These are phyloP conservation scores for Ogataea zsoltii DNA, from an alignment of 805 yeast genomes.

Conservation along the genomic window DNA sequence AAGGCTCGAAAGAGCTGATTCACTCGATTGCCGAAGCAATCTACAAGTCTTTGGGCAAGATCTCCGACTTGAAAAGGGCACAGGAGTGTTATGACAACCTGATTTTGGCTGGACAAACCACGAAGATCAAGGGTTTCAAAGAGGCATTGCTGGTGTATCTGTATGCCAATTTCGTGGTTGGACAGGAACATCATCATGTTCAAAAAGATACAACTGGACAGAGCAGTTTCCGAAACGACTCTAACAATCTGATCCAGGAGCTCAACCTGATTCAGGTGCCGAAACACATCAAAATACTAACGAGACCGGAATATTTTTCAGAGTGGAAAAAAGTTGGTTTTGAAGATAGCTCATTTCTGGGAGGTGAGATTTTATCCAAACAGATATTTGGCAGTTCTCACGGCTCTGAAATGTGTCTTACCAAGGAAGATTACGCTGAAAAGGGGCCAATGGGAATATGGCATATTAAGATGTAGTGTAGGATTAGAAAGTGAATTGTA, in stretches of 20 bases:
- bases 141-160: slow-evolving; percentile 66
- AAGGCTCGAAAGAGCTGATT: slow-evolving; percentile 68
- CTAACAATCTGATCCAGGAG: slow-evolving; percentile 26
- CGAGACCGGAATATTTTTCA: slow-evolving; percentile 88
- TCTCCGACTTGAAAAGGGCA: slow-evolving; percentile 65
- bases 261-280: slow-evolving; percentile 66
- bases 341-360: slow-evolving; percentile 76
- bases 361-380: slow-evolving; percentile 85
- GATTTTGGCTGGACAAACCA: slow-evolving; percentile 76
- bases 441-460: slow-evolving; percentile 83
- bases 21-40: slow-evolving; percentile 53
- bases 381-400: slow-evolving; percentile 73
- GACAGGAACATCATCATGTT: slow-evolving; percentile 15
- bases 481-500: too few species aligned
- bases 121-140: slow-evolving; percentile 71
- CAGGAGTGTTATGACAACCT: slow-evolving; percentile 86
- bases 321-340: slow-evolving; percentile 87
- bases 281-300: slow-evolving; percentile 63
- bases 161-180: slow-evolving; percentile 27
- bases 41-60: slow-evolving; percentile 49
- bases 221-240: slow-evolving; percentile 32
- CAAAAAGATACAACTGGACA: slow-evolving; percentile 22
- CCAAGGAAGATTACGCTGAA: slow-evolving; percentile 69
- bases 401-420: slow-evolving; percentile 65
- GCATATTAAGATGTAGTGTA: slow-evolving; percentile 38